Base-by-base conservation (phyloP, 495 filamentous ascomycete genomes). In the Cercophora newfieldiana region DNA sequence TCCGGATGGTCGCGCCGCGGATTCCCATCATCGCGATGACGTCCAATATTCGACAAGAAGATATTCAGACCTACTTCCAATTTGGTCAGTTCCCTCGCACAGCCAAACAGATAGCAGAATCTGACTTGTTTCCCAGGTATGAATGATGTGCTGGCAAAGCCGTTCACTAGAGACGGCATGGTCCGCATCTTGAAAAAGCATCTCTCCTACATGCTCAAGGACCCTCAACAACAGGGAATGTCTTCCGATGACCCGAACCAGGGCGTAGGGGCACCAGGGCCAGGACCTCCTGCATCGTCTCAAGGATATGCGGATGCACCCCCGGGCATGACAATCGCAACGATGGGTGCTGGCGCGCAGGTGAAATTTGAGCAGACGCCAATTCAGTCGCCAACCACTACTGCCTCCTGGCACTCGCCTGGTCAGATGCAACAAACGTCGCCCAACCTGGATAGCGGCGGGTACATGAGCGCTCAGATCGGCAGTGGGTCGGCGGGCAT, bases 11-110 rank as follows among this genome's bases (percentile, higher is more conserved):
- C 69, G 88, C 94, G 68, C 84, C 81, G 25, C 83, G 87, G 22
- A 93, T 92, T 19, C 95, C 95, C 16, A 95, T 98, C 70, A 92
- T 99, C 66, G 96, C 95, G 58, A 97, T 99, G 95, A 98, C 95
- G 26, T 97, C 95, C 21, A 99, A 98, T 71, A 98, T 98, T 65
- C 88, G 96, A 50, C 93, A 92, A 66, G 94, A 98, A 72, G 95
- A 99, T 75, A 97, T 99, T 62, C 89, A 93, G 68, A 94, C 94
- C 78, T 99, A 99, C 74, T 98, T 97, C 80, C 88, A 93, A 67
- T 94, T 96, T 81, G 95, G 95, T 97, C 83, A 80, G 89, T 72
- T 24, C n/a, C 61, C 37, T 54, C 16, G 44, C 31, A 19, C 12
- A 25, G 10, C 19, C 7, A 21, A 7, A 0, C 58, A 24, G 2